A percentile compares a stretch with the other conserved stretches of the same genome.
These are phyloP conservation scores for Trifolium pratense DNA, from an alignment of 306 rosid species.

Conservation along the genomic window DNA sequence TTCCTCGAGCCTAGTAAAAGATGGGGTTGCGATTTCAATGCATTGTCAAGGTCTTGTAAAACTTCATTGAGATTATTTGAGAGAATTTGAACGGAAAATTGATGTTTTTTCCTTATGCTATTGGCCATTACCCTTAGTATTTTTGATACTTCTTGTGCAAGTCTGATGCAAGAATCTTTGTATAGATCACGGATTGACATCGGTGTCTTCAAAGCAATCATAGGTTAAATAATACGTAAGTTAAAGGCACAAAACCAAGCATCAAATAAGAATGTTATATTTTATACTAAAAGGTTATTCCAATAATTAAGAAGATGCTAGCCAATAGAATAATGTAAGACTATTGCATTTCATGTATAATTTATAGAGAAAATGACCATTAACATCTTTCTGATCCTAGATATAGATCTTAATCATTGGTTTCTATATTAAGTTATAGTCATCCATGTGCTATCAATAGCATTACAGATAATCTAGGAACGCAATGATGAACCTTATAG, in stretches of 20 bases:
- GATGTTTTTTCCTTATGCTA: slow-evolving; percentile 69
- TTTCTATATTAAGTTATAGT: neutral
- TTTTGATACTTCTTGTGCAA: slow-evolving; percentile 72
- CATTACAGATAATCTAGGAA: slow-evolving; percentile 36
- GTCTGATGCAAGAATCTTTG: slow-evolving; percentile 71
- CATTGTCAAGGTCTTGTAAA: slow-evolving; percentile 67
- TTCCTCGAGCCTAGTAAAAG: slow-evolving; percentile 68
- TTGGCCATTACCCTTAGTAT: slow-evolving; percentile 62
- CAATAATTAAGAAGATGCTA: slow-evolving; percentile 3
- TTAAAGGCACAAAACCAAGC: neutral
- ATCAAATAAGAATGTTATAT: neutral
- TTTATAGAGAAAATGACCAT: neutral
- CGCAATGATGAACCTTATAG: slow-evolving; percentile 15
- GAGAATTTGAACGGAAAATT: slow-evolving; percentile 64
- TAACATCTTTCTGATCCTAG: slow-evolving; percentile 21
- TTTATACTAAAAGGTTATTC: neutral
- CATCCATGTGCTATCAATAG: slow-evolving; percentile 34
- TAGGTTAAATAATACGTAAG: neutral
- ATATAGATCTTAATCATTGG: neutral
- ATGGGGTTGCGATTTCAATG: slow-evolving; percentile 79
- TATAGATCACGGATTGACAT: slow-evolving; percentile 60
- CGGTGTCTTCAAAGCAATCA: slow-evolving; percentile 58
- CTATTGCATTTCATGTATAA: neutral
- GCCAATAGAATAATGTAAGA: slow-evolving; percentile 16
- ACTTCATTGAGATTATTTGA: slow-evolving; percentile 68